These are phyloP conservation scores for Mycena vitilis DNA, from an alignment of 768 basidiomycete genomes.

Conservation along the genomic window DNA sequence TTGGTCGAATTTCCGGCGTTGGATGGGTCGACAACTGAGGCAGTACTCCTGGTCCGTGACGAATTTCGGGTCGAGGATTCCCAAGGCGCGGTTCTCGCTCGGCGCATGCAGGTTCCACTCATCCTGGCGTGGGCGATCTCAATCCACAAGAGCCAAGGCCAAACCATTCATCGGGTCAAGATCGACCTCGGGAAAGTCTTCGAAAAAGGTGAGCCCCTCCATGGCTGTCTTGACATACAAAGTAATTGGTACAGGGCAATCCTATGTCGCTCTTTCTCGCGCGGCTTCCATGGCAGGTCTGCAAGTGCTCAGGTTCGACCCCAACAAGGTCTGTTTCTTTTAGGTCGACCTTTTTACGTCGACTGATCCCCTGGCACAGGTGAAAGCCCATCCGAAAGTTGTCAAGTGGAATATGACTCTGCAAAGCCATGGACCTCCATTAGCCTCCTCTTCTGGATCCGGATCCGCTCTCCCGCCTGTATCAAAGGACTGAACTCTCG, in stretches of 20 bases:
- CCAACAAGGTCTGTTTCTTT: slow-evolving; percentile 58
- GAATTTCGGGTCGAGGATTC: slow-evolving; percentile 66
- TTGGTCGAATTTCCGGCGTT: slow-evolving; percentile 57
- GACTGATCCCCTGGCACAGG: slow-evolving; percentile 45
- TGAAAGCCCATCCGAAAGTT: slow-evolving; percentile 66
- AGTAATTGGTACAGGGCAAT: slow-evolving; percentile 56
- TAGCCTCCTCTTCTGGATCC: slow-evolving; percentile 10
- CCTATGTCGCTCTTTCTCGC: slow-evolving; percentile 74
- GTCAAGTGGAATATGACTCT: slow-evolving; percentile 58
- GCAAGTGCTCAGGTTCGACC: slow-evolving; percentile 71
- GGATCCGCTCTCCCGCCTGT: neutral
- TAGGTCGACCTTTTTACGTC: too few species aligned
- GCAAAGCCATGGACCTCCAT: slow-evolving; percentile 6
- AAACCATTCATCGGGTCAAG: slow-evolving; percentile 82
- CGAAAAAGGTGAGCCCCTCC: slow-evolving; percentile 63
- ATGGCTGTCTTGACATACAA: neutral
- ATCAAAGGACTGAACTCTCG: neutral
- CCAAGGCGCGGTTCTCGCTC: slow-evolving; percentile 60
- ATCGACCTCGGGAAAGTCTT: slow-evolving; percentile 84
- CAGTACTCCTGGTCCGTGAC: slow-evolving; percentile 61
- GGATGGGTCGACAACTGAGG: slow-evolving; percentile 49
- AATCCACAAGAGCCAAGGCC: slow-evolving; percentile 88
- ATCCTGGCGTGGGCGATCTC: slow-evolving; percentile 87
- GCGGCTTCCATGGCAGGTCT: slow-evolving; percentile 72
- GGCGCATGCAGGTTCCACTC: slow-evolving; percentile 66